phyloP scores from a whole-genome alignment of 1,284 basidiomycete genomes.

The Puccinia novopanici region DNA sequence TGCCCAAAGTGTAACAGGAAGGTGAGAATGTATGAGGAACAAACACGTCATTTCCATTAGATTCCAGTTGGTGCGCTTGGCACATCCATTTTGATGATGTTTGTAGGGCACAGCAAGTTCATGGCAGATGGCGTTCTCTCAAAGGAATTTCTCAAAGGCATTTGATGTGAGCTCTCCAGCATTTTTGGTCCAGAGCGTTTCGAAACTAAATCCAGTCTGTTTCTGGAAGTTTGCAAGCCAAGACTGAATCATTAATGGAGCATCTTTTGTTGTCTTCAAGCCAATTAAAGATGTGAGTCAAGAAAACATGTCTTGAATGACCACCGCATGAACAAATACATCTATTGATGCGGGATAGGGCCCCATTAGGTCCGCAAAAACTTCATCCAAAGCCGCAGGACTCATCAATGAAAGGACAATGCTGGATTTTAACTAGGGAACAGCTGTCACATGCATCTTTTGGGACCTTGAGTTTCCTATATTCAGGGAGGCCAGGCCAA shows the following conservation, averaged over 20 bases:
- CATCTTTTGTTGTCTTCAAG: neutral
- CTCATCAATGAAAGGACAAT: neutral
- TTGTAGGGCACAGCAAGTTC: constrained; percentile 1
- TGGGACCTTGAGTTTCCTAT: neutral
- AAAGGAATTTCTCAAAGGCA: neutral
- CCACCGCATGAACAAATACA: neutral
- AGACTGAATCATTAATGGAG: neutral
- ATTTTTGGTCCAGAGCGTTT: neutral
- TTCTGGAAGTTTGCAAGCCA: neutral
- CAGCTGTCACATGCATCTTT: neutral
- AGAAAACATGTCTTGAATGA: neutral
- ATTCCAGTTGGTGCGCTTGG: neutral
- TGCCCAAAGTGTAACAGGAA: neutral
- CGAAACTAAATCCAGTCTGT: neutral
- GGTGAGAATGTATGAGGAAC: neutral
- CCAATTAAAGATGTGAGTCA: neutral
- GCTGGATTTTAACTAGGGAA: neutral
- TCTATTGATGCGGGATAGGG: neutral
- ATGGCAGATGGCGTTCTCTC: neutral
- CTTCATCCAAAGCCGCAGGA: neutral
- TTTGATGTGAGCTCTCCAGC: neutral
- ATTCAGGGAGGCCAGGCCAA: neutral
- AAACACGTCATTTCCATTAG: neutral
- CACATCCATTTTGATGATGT: constrained; percentile 23
- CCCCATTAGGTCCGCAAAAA: neutral